phyloP scores from a whole-genome alignment of 139 green algal species.

The Monoraphidium neglectum region DNA sequence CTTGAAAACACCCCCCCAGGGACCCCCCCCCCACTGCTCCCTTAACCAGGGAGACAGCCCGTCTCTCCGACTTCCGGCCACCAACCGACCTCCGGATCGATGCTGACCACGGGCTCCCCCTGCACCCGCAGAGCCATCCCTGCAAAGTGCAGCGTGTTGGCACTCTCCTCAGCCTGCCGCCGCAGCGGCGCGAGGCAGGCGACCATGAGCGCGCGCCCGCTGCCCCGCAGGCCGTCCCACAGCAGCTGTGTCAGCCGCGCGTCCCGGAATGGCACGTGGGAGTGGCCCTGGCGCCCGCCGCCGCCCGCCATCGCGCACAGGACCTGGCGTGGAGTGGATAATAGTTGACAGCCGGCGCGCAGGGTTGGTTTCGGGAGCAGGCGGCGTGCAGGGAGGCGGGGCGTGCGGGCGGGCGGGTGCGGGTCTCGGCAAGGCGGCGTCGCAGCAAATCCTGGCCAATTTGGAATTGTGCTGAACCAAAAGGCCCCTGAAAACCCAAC shows the following conservation, averaged over 20 bases:
- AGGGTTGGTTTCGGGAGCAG: no score
- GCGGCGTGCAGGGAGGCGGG: no score
- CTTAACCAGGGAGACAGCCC: background rate
- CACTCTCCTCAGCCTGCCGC: conserved; percentile 75
- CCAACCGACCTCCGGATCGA: conserved; percentile 31
- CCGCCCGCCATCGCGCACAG: conserved; percentile 40
- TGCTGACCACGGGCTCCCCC: conserved; percentile 32
- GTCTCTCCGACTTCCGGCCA: background rate
- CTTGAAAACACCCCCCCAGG: background rate
- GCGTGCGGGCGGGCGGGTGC: no score
- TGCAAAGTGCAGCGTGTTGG: conserved; percentile 95
- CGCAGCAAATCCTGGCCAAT: no score
- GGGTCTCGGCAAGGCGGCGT: no score
- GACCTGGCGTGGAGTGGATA: conserved; percentile 31
- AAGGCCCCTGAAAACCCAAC: no score
- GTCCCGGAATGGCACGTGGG: conserved; percentile 96
- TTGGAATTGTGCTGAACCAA: no score
- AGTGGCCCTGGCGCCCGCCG: conserved; percentile 15
- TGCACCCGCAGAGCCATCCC: conserved; percentile 86
- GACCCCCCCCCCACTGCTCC: background rate
- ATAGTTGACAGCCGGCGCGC: no score
- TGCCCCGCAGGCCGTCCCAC: conserved; percentile 89
- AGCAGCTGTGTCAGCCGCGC: conserved; percentile 97
- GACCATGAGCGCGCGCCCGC: conserved; percentile 67
- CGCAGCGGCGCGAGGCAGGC: conserved; percentile 67